Base-by-base conservation (phyloP, 768 basidiomycete species). In the Nevesoporus exiguus region DNA sequence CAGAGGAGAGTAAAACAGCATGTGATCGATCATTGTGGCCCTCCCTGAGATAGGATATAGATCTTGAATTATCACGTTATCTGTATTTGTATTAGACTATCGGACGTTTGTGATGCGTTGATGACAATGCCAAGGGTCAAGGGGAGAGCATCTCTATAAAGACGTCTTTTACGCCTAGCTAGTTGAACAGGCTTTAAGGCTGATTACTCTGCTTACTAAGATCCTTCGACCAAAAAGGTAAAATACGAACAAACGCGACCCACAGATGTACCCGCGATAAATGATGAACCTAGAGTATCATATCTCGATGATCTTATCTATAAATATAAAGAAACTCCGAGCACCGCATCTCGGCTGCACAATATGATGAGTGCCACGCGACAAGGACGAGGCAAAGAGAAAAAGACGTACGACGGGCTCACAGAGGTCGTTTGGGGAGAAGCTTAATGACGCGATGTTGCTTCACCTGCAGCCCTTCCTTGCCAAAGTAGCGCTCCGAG, bases 1-100 rank as follows among this genome's bases (percentile, higher is more conserved):
- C 94, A 97, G 75, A 86, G 80, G 66, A 79, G 82, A 55, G 93
- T 85, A 22, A 82, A 80, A 59, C 77, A 81, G 54, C 90, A 94
- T 74, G 84, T 97, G 42, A 75, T 85, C 50, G 81, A 87, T 55
- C 76, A 73, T 25, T 93, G 90, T 68, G 90, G 90, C 10, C 62
- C 44, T 34, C 66, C 66, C 5, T 66, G 51, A 67, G 51, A 21
- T 25, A 29, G n/a, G 8, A 21, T 11, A 22, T n/a, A 33, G 36
- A 15, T 11, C 24, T 25, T 5, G 17, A 14, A 46, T 40, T 22
- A 30, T 30, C 17, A 6, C 34, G 29, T 19, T 11, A 1, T 44
- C 52, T 49, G 19, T 44, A 33, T 14, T 24, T n/a, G 29, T 59
- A 37, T 42, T 11, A 34, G 27, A 42, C 39, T 37, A 3, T 21